phyloP scores from a whole-genome alignment of 352 stramenopile genomes.

The Pythium angustatum region DNA sequence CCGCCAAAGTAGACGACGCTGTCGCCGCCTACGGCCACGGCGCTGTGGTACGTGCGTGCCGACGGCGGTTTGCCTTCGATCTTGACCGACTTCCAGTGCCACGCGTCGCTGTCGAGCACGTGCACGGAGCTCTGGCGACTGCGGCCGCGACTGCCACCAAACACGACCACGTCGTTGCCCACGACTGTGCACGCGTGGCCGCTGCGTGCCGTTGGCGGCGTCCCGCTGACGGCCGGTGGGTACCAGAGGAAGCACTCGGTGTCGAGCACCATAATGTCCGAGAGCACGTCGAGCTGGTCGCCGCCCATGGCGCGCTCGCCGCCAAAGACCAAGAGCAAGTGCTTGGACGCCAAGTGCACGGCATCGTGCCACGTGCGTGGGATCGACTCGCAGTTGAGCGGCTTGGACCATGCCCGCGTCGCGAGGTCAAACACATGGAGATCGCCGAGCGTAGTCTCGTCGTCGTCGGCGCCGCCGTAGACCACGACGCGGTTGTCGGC shows the following conservation, averaged over 20 bases:
- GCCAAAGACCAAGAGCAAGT: constrained; percentile 92
- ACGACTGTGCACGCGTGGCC: constrained; percentile 78
- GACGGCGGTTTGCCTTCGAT: constrained; percentile 86
- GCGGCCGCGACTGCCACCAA: constrained; percentile 69
- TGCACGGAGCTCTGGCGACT: constrained; percentile 77
- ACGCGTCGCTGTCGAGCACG: constrained; percentile 78
- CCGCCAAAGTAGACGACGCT: constrained; percentile 93
- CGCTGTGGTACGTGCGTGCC: constrained; percentile 91
- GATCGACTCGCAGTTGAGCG: constrained; percentile 89
- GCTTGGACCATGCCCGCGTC: constrained; percentile 71
- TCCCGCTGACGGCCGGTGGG: constrained; percentile 81
- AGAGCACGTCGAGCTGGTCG: constrained; percentile 72
- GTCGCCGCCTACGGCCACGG: constrained; percentile 54
- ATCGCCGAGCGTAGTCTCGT: constrained; percentile 80
- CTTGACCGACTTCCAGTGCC: constrained; percentile 90
- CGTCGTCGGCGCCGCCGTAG: constrained; percentile 91
- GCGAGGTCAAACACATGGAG: constrained; percentile 86
- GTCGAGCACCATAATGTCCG: constrained; percentile 91
- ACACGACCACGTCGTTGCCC: constrained; percentile 78
- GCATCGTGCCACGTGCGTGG: constrained; percentile 89
- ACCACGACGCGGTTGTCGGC: constrained; percentile 85
- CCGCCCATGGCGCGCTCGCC: constrained; percentile 77
- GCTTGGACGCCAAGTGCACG: constrained; percentile 86
- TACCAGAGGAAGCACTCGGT: constrained; percentile 95
- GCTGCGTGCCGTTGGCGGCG: constrained; percentile 56